Conservation (phyloP, 352 stramenopile species). For the Pythium phragmiticola region DNA sequence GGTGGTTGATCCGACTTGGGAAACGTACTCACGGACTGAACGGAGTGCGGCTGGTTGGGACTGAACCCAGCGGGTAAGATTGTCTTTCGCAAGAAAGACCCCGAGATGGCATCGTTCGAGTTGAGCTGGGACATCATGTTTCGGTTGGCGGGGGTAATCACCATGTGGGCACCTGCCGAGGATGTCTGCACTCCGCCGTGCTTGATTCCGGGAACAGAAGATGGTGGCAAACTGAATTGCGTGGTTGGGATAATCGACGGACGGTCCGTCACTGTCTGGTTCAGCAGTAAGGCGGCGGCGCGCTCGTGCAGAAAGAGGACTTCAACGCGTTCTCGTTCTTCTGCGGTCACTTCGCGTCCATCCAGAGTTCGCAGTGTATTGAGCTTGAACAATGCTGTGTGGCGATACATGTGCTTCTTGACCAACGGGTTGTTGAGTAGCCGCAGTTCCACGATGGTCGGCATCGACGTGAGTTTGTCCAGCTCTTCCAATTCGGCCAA, state of each 20-base stretch:
- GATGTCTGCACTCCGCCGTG: neutral
- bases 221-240: conserved; percentile 42
- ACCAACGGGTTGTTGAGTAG: conserved; percentile 71
- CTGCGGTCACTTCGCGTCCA: conserved; percentile 60
- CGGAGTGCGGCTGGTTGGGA: conserved; percentile 19
- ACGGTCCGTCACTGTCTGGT: conserved; percentile 2
- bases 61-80: conserved; percentile 24
- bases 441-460: conserved; percentile 63
- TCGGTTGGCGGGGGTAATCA: conserved; percentile 17
- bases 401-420: conserved; percentile 84
- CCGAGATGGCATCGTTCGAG: conserved; percentile 39
- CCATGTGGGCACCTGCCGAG: conserved; percentile 10
- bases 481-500: conserved; percentile 77
- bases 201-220: conserved; percentile 42
- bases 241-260: conserved; percentile 7
- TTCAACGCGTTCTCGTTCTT: conserved; percentile 75
- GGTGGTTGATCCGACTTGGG: conserved; percentile 40
- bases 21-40: conserved; percentile 31
- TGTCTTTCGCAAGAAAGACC: conserved; percentile 45
- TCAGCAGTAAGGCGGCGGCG: conserved; percentile 27
- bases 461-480: conserved; percentile 55
- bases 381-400: conserved; percentile 63
- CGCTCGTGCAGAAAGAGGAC: conserved; percentile 73
- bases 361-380: conserved; percentile 57
- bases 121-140: conserved; percentile 29